Evolutionary conservation across 257 asterid genomes (phyloP).

Genomic region (Ocimum tenuiflorum): DNA sequence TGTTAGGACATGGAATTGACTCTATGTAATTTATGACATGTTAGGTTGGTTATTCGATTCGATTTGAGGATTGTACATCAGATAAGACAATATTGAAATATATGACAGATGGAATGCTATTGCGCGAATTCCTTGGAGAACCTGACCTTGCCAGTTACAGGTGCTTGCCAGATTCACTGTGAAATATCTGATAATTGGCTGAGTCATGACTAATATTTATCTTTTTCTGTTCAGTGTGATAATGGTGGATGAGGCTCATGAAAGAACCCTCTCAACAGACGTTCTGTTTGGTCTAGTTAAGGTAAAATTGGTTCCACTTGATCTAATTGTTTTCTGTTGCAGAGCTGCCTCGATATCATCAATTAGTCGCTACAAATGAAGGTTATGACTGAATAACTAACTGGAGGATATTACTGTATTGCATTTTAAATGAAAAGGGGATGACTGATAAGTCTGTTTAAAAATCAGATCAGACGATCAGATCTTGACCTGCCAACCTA

Average conservation of each 20-base stretch:
- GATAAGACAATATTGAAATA: slow-evolving; percentile 79
- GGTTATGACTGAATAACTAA: slow-evolving; percentile 1
- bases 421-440: not conserved
- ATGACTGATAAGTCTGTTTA: not conserved
- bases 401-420: not conserved
- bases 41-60: slow-evolving; percentile 89
- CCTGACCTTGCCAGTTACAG: slow-evolving; percentile 90
- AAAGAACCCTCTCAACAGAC: slow-evolving; percentile 85
- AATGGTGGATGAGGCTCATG: slow-evolving; percentile 98
- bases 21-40: not conserved
- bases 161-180: slow-evolving; percentile 26
- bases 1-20: slow-evolving; percentile 17
- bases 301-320: slow-evolving; percentile 29
- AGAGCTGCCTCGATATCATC: not conserved
- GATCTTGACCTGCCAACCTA: not conserved
- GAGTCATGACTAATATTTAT: slow-evolving; percentile 11
- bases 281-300: slow-evolving; percentile 88
- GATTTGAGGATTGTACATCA: slow-evolving; percentile 92
- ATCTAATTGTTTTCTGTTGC: slow-evolving; percentile 11
- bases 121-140: slow-evolving; percentile 90
- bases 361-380: not conserved
- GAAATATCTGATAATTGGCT: slow-evolving; percentile 5
- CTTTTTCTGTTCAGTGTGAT: slow-evolving; percentile 52
- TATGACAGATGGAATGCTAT: slow-evolving; percentile 90
- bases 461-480: too few species aligned